phyloP scores from a whole-genome alignment of 371 early-diverging fungal species.

The Rhizopus sp. region DNA sequence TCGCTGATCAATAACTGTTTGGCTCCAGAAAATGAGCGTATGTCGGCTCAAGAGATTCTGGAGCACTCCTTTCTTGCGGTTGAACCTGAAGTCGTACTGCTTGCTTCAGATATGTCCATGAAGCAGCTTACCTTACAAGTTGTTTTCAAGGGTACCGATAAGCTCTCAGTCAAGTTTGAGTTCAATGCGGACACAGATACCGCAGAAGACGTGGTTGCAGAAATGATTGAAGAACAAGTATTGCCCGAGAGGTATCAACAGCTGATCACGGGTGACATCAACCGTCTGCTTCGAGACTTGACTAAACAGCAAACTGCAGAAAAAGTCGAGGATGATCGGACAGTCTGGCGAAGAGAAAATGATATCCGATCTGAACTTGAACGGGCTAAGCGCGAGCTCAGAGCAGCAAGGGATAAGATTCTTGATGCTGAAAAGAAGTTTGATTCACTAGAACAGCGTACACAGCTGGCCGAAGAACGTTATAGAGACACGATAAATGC shows the following conservation, averaged over 20 bases:
- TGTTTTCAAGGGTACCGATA: constrained; percentile 84
- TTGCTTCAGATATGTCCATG: constrained; percentile 62
- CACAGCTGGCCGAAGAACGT: constrained; percentile 35
- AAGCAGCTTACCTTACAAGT: constrained; percentile 81
- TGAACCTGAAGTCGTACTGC: constrained; percentile 68
- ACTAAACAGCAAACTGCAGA: constrained; percentile 49
- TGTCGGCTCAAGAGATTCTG: constrained; percentile 78
- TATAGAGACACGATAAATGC: constrained; percentile 42
- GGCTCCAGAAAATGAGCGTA: constrained; percentile 60
- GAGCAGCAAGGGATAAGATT: constrained; percentile 28
- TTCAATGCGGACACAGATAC: constrained; percentile 90
- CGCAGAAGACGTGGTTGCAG: constrained; percentile 88
- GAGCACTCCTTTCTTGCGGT: constrained; percentile 85
- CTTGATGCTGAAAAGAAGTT: constrained; percentile 38
- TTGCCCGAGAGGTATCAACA: constrained; percentile 76
- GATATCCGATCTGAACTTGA: constrained; percentile 50
- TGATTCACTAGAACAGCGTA: constrained; percentile 31
- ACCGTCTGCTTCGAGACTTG: constrained; percentile 80
- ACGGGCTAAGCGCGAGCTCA: constrained; percentile 30
- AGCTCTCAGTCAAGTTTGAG: constrained; percentile 86
- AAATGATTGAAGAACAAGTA: constrained; percentile 90
- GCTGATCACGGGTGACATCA: constrained; percentile 85
- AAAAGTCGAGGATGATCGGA: constrained; percentile 45
- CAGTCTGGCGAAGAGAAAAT: constrained; percentile 52
- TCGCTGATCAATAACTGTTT: constrained; percentile 78